phyloP scores from a whole-genome alignment of 768 basidiomycete genomes.

The Cytidiella melzeri region DNA sequence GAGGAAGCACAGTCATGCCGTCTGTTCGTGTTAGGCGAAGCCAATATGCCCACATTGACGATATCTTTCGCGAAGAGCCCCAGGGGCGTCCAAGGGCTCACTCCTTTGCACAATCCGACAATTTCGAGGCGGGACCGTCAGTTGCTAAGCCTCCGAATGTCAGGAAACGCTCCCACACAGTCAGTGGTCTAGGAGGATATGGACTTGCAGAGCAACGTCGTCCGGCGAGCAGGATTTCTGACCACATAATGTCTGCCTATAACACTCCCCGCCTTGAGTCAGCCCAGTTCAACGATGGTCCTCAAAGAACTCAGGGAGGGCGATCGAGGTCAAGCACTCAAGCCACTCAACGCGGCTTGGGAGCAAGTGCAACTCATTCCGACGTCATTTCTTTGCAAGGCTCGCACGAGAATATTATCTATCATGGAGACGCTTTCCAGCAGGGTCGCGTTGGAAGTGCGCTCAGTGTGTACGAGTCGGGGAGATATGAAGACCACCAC shows the following conservation, averaged over 20 bases:
- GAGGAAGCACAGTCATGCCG: conserved; percentile 30
- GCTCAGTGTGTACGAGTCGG: conserved; percentile 28
- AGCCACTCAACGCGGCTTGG: background rate
- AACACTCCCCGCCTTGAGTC: background rate
- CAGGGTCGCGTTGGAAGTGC: conserved; percentile 41
- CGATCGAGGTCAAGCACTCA: background rate
- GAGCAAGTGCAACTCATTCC: background rate
- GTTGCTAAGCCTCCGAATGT: background rate
- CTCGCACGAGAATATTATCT: conserved; percentile 34
- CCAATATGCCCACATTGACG: conserved; percentile 16
- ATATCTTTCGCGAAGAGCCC: background rate
- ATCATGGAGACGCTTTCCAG: conserved; percentile 25
- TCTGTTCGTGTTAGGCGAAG: conserved; percentile 40
- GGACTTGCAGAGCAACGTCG: conserved; percentile 4
- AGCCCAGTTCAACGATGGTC: background rate
- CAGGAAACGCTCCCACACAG: conserved; percentile 9
- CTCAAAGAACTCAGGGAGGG: background rate
- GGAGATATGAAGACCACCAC: conserved; percentile 38
- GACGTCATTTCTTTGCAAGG: conserved; percentile 34
- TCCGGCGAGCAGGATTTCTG: conserved; percentile 19
- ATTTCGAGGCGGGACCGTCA: background rate
- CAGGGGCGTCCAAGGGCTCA: background rate
- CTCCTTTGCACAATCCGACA: background rate
- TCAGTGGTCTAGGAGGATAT: background rate
- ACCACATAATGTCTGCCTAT: conserved; percentile 17